Conservation (phyloP, 805 yeast genomes). For the Metschnikowia arizonensis region DNA sequence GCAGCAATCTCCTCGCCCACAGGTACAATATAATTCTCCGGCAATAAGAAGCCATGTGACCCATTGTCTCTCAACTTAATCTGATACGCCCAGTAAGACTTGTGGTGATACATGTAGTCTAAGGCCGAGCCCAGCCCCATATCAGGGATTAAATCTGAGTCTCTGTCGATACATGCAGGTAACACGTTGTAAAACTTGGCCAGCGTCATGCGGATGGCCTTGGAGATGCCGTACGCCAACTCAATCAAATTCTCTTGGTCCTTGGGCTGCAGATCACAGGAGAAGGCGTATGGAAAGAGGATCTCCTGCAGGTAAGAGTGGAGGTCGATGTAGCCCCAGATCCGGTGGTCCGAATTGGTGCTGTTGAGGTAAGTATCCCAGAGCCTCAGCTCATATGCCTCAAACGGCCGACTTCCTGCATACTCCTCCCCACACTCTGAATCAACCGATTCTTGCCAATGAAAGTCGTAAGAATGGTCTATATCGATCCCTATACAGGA, state of each 20-base stretch:
- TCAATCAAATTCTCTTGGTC: slow-evolving; percentile 80
- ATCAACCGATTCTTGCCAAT: slow-evolving; percentile 58
- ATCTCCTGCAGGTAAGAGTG: slow-evolving; percentile 85
- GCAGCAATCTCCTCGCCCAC: slow-evolving; percentile 74
- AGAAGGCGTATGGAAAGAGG: slow-evolving; percentile 76
- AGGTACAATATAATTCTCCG: slow-evolving; percentile 63
- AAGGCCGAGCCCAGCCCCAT: slow-evolving; percentile 76
- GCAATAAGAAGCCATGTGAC: slow-evolving; percentile 75
- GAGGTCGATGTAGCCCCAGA: slow-evolving; percentile 75
- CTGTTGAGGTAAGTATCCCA: slow-evolving; percentile 38
- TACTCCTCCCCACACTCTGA: slow-evolving; percentile 83
- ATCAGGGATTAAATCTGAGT: slow-evolving; percentile 67
- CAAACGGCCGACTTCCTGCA: slow-evolving; percentile 71
- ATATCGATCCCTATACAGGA: slow-evolving; percentile 78
- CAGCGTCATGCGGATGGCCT: slow-evolving; percentile 59
- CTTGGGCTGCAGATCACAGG: slow-evolving; percentile 68
- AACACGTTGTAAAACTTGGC: slow-evolving; percentile 66
- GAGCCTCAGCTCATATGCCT: slow-evolving; percentile 37
- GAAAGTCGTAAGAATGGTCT: slow-evolving; percentile 77
- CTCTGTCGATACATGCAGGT: slow-evolving; percentile 77
- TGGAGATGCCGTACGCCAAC: slow-evolving; percentile 74
- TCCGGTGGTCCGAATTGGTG: slow-evolving; percentile 51
- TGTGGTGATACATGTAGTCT: slow-evolving; percentile 79
- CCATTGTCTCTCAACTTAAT: slow-evolving; percentile 80
- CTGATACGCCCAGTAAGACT: slow-evolving; percentile 82